phyloP scores from a whole-genome alignment of 2,329 filamentous ascomycete species.

The Monosporascus sp. region DNA sequence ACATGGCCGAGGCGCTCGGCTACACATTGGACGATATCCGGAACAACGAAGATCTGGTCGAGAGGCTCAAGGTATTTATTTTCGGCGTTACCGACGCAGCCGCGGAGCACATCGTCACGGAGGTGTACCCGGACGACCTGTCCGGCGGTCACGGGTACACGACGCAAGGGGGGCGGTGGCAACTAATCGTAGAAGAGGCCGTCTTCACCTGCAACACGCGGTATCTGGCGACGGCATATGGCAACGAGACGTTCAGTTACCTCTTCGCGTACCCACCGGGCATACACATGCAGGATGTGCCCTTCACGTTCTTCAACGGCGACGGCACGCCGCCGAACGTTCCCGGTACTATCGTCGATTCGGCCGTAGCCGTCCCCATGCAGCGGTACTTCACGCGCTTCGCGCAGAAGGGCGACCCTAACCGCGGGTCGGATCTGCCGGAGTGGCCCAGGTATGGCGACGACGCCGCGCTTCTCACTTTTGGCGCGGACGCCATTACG shows the following conservation, averaged over 20 bases:
- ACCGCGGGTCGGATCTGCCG: slow-evolving; percentile 4
- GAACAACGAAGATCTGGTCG: neutral
- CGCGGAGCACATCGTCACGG: slow-evolving; percentile 35
- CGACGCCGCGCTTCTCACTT: slow-evolving; percentile 8
- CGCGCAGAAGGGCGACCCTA: slow-evolving; percentile 25
- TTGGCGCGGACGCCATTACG: too few relatives aligned
- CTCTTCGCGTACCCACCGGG: slow-evolving; percentile 47
- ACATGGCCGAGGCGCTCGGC: neutral
- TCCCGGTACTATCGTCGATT: slow-evolving; percentile 20
- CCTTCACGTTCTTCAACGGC: slow-evolving; percentile 47
- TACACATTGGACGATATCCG: neutral
- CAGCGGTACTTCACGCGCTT: slow-evolving; percentile 33
- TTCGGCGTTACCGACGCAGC: slow-evolving; percentile 12
- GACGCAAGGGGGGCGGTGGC: slow-evolving; percentile 34
- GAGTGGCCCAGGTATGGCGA: slow-evolving; percentile 20
- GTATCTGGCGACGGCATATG: slow-evolving; percentile 40
- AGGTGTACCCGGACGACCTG: slow-evolving; percentile 44
- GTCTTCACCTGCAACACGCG: slow-evolving; percentile 46
- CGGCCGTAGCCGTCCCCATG: slow-evolving; percentile 24
- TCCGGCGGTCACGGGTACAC: slow-evolving; percentile 36
- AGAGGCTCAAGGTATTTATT: slow-evolving; percentile 7
- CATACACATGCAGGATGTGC: slow-evolving; percentile 46
- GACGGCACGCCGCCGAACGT: slow-evolving; percentile 20
- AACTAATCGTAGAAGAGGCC: slow-evolving; percentile 36
- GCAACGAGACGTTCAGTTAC: slow-evolving; percentile 44